phyloP scores from a whole-genome alignment of 1,284 basidiomycete species.

The Malassezia cuniculi region DNA sequence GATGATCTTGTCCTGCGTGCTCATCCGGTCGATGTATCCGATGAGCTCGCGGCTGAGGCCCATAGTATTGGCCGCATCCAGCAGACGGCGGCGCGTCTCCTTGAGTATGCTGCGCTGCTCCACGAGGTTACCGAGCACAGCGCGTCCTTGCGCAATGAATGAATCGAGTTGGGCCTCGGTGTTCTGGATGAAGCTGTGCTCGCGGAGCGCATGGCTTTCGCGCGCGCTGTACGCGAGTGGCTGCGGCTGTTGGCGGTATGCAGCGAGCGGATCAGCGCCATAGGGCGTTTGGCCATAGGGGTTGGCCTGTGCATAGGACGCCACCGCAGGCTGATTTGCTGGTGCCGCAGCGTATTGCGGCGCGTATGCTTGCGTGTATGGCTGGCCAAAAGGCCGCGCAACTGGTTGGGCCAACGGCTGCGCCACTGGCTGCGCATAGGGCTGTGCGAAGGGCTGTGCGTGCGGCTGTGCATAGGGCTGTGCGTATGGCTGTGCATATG shows the following conservation, averaged over 20 bases:
- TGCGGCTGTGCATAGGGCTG: too few relatives aligned
- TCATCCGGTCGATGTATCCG: constrained; percentile 40
- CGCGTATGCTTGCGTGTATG: too few relatives aligned
- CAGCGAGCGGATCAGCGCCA: constrained; percentile 26
- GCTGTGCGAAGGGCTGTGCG: too few relatives aligned
- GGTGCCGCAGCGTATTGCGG: too few relatives aligned
- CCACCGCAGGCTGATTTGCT: too few relatives aligned
- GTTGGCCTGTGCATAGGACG: too few relatives aligned
- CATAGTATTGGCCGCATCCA: constrained; percentile 40
- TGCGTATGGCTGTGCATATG: too few relatives aligned
- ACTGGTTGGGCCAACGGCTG: too few relatives aligned
- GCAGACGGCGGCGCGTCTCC: constrained; percentile 29
- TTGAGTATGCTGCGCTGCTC: constrained; percentile 42
- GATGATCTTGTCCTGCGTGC: constrained; percentile 41
- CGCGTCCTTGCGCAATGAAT: constrained; percentile 41
- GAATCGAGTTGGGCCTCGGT: constrained; percentile 40
- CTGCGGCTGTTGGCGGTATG: constrained; percentile 26
- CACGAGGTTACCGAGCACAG: constrained; percentile 40
- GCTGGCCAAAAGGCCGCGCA: too few relatives aligned
- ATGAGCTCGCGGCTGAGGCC: constrained; percentile 42
- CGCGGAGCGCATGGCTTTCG: constrained; percentile 38
- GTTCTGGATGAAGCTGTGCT: constrained; percentile 41
- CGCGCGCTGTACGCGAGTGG: constrained; percentile 16
- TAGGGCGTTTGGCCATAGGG: too few relatives aligned
- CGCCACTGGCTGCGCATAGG: too few relatives aligned